Base-by-base conservation (phyloP, 2,329 filamentous ascomycete genomes). In the Colletotrichum echinochloae region DNA sequence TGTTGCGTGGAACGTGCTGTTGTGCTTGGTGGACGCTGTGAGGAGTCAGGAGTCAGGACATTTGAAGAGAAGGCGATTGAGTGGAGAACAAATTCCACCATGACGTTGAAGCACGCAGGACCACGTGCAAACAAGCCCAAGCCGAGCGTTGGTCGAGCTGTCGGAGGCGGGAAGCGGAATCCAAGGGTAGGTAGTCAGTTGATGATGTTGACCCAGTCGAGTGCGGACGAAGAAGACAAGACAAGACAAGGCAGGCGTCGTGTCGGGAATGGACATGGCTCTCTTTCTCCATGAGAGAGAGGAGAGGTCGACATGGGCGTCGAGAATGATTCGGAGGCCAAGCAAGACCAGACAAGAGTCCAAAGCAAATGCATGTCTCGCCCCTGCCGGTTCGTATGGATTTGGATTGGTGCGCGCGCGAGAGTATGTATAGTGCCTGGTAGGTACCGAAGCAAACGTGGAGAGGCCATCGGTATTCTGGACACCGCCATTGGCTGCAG, bases 371-470 rank as follows among this genome's bases (percentile, higher is more conserved):
- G 59, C 30, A 49, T 49, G 59, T 60, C 59, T 60, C 18, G 59
- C 35, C 44, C 23, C 55, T 70, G 33, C 55, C 23, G 62, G 23
- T 18, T 26, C 33, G 23, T 33, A 56, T 35, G 54, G 16, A 70
- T 44, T 49, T 26, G 62, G 39, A 66, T 49, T 69, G 66, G 60
- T 69, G n/a, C n/a, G 60, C 54, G 44, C 41, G 49, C 44, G 5
- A 54, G 35, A 56, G 66, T 69, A 9, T 20, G 18, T 44, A n/a
- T n/a, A n/a, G n/a, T n/a, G n/a, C 41, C 41, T 44, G 20, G 39
- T 44, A 41, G 39, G 18, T 41, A 65, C 54, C 54, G 54, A 49
- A 41, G 30, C 55, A 37, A 60, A 41, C 46, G 55, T 66, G 66
- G 55, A 56, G 49, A 60, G 33, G 39, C n/a, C n/a, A 23, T 60